Base-by-base conservation (phyloP, 2,329 filamentous ascomycete species). In the Amauroascus verrucosus region DNA sequence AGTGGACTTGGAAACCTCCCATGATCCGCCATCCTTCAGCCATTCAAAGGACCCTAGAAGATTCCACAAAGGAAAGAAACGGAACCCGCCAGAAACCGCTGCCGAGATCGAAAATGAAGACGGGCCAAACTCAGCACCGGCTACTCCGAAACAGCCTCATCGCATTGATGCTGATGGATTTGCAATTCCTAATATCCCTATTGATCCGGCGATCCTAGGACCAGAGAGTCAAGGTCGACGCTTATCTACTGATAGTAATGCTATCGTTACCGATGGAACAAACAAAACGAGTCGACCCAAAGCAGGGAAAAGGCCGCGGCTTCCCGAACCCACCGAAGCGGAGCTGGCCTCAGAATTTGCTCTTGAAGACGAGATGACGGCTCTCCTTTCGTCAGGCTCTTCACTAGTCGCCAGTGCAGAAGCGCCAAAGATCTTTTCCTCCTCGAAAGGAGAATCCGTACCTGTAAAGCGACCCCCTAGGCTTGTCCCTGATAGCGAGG, bases 11-110 rank as follows among this genome's bases (percentile, higher is more conserved):
- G 86, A 90, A 61, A 83, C 84, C 22, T 72, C 79, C 22, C 84
- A 87, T 58, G 87, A 95, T 61, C 93, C 93, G 0, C 93, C 93
- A 0, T 84, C 88, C 0, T 86, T 93, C 60, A 88, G 67, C 43
- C 62, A 67, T 45, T 67, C 65, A 14, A 81, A 62, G 77, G 84
- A 62, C 74, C 79, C 20, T 73, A 81, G 54, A 77, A 83, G 62
- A 79, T 79, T 65, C 72, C 79, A 62, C 71, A 76, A 64, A 37
- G 62, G 62, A 18, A 57, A 67, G 22, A 68, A 65, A 38, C 64
- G 60, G 28, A 66, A 61, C 30, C 56, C 62, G 2, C 58, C 65
- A 9, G 67, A 70, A 44, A 69, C 67, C 8, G 67, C 67, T 1
- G 66, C 70, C 1, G 70, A 74, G 50, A 66, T 70, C 18, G 62